Base-by-base conservation (phyloP, 179 eudicot species). In the Heliamphora pulchella region DNA sequence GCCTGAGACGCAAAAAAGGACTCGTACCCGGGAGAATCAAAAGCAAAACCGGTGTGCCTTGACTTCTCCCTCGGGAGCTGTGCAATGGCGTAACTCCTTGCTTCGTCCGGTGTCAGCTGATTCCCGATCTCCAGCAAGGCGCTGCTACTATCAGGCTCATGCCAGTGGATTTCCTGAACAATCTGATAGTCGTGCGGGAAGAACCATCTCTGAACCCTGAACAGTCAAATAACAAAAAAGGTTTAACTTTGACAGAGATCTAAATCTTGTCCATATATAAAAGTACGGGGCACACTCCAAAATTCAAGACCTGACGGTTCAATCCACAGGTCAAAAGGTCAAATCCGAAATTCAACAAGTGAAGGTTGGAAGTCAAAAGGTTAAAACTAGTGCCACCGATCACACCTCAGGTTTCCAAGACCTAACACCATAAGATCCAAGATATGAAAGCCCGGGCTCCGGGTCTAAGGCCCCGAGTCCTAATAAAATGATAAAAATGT, bases 21-120 rank as follows among this genome's bases (percentile, higher is more conserved):
- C 80, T 96, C 99, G 44, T 92, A 96, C 39, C 97, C 98, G 0
- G 99, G 99, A 1, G 99, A 96, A 84, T 96, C 99, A 64, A 96
- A 96, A 53, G 99, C 98, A 69, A 92, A 94, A 80, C 98, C 99
- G 1, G 99, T 96, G 83, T 96, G 98, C 82, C 83, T 92, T 2
- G 99, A 96, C n/a, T 82, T 85, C 82, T 93, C 91, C 53, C 90
- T 75, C 0, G 99, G 99, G 50, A 96, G 97, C 74, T 84, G 94
- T 72, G 94, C 85, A 31, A 96, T 81, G 18, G 97, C 97, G 41
- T 81, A 91, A 82, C 94, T 96, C 79, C 99, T 82, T 53, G 85
- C 90, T 78, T 96, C 93, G 18, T 90, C 90, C 44, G 94, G 93
- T 4, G 87, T 90, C 5, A 93, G 93, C 77, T 85, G 84, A 54